Evolutionary conservation across 768 basidiomycete species (phyloP).

Genomic region (Suillus clintonianus): DNA sequence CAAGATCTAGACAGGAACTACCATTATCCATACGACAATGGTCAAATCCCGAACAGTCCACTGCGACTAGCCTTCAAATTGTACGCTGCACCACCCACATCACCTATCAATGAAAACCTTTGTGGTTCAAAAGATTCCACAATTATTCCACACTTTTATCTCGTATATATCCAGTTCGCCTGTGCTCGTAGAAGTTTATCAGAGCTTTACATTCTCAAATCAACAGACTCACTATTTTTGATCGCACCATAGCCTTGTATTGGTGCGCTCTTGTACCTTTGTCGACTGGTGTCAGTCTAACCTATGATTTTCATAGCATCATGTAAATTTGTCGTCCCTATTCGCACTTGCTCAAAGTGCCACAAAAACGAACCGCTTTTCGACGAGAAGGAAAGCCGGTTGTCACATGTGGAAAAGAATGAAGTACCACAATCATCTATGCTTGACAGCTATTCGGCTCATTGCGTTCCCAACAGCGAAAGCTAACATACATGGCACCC

Average conservation of each 20-base stretch:
- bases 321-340: conserved; percentile 32
- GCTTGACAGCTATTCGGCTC: neutral
- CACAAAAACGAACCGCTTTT: conserved; percentile 27
- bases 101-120: neutral
- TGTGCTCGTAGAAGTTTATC: no score
- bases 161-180: neutral
- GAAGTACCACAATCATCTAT: conserved; percentile 15
- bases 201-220: neutral
- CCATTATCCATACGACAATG: neutral
- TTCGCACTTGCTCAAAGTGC: conserved; percentile 34
- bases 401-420: conserved; percentile 20
- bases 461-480: conserved; percentile 10
- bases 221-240: neutral
- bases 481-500: conserved; percentile 27
- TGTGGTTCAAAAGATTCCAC: neutral
- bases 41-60: neutral
- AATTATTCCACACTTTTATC: neutral
- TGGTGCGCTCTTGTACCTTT: neutral
- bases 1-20: neutral
- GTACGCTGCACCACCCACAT: neutral
- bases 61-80: neutral
- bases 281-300: neutral
- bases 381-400: conserved; percentile 11
- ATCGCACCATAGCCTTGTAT: neutral
- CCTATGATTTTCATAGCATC: neutral